A percentile compares a stretch with the other conserved stretches of the same genome.
phyloP scores from a whole-genome alignment of 306 rosid genomes.

The Luffa aegyptiaca region DNA sequence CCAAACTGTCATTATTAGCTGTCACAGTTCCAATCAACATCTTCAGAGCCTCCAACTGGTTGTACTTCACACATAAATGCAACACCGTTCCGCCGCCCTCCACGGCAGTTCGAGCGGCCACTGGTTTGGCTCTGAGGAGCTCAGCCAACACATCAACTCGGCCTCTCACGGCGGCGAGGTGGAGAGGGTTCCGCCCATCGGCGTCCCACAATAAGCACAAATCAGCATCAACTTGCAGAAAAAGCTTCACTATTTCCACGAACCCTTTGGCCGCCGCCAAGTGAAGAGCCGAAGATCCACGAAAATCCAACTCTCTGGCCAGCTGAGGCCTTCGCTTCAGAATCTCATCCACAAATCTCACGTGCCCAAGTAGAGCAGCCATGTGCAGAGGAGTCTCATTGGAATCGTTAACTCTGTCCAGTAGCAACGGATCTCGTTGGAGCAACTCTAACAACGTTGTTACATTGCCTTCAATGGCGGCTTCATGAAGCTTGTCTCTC shows the following conservation, averaged over 20 bases:
- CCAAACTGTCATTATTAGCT: not conserved
- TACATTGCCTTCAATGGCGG: conserved; percentile 2
- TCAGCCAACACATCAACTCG: conserved; percentile 12
- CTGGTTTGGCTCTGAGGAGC: conserved; percentile 3
- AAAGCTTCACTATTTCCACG: conserved; percentile 2
- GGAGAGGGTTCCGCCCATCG: conserved; percentile 22
- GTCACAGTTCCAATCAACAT: conserved; percentile 4
- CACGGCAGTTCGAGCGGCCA: conserved; percentile 11
- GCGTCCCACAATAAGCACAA: conserved; percentile 1
- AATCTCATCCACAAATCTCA: conserved; percentile 10
- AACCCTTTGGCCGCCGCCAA: conserved; percentile 18
- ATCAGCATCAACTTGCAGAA: not conserved
- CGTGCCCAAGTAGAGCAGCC: conserved; percentile 21
- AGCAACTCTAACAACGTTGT: conserved; percentile 11
- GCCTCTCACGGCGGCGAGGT: conserved; percentile 22
- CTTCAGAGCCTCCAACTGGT: conserved; percentile 16
- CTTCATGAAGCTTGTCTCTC: not conserved
- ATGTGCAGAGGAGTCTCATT: conserved; percentile 25
- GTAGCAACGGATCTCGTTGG: conserved; percentile 15
- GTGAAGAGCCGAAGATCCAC: conserved; percentile 20
- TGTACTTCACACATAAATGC: conserved; percentile 22
- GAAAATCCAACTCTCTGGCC: conserved; percentile 17
- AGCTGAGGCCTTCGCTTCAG: conserved; percentile 20
- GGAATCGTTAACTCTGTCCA: conserved; percentile 6
- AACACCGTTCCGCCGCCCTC: conserved; percentile 20